Percentiles rank a stretch among this genome's conserved stretches.
Evolutionary conservation across 768 basidiomycete genomes (phyloP).

Genomic region (Lactarius tabidus): DNA sequence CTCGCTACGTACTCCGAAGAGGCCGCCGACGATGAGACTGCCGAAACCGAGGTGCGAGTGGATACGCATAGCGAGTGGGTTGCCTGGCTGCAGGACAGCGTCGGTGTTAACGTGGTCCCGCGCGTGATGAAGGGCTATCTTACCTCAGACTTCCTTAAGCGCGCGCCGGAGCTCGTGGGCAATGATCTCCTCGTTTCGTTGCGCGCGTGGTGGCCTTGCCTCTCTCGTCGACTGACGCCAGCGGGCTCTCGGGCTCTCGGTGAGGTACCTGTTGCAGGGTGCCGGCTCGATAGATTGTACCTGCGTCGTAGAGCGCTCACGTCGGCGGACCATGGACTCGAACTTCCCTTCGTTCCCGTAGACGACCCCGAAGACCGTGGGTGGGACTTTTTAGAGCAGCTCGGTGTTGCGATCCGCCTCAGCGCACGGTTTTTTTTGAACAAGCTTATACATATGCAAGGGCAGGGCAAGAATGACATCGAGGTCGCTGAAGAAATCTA

Average conservation of each 20-base stretch:
- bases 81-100: slow-evolving; percentile 20
- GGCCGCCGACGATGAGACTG: too few relatives aligned
- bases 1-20: slow-evolving; percentile 18
- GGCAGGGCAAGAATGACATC: slow-evolving; percentile 7
- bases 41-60: not conserved
- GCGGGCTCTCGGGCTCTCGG: slow-evolving; percentile 6
- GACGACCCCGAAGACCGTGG: slow-evolving; percentile 22
- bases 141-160: slow-evolving; percentile 16
- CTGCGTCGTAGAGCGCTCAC: slow-evolving; percentile 15
- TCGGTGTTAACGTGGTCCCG: slow-evolving; percentile 21
- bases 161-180: not conserved
- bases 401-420: slow-evolving; percentile 26
- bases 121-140: slow-evolving; percentile 20
- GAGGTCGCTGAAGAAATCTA: slow-evolving; percentile 21
- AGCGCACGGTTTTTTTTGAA: slow-evolving; percentile 25
- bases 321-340: not conserved
- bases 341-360: slow-evolving; percentile 27
- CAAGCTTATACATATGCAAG: slow-evolving; percentile 23
- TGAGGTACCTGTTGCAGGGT: slow-evolving; percentile 4
- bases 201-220: slow-evolving; percentile 20
- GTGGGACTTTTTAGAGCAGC: slow-evolving; percentile 26
- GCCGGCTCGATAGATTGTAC: slow-evolving; percentile 18
- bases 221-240: not conserved
- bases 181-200: slow-evolving; percentile 11
- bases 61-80: too few relatives aligned